Base-by-base conservation (phyloP, 495 filamentous ascomycete genomes). In the Neurospora discreta region DNA sequence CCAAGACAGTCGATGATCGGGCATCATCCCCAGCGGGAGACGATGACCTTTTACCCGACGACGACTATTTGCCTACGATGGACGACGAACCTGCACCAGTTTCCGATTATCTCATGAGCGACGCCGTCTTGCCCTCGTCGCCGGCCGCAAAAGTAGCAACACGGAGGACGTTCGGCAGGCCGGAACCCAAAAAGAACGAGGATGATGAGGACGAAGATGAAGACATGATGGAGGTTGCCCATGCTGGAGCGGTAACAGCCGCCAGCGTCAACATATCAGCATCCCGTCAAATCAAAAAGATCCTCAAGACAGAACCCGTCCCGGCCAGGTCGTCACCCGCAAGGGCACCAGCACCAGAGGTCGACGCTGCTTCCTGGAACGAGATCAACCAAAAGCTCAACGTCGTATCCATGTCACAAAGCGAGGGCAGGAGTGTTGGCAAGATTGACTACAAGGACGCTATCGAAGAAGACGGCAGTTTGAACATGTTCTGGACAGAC, bases 401-500 rank as follows among this genome's bases (percentile, higher is more conserved):
- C 75, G 89, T 98, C 33, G 84, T 96, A 44, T 91, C 88, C 79
- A 83, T 82, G 73, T 83, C 82, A 10, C 85, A 86, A n/a, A 74
- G 87, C 18, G 91, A 93, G 71, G 83, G 85, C 44, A 81, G 81
- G 33, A 83, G 78, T 11, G 86, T 92, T 78, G 94, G 94, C 10
- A 99, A 98, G 80, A 81, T 97, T 23, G 87, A 89, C 60, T 85
- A 92, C 23, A 87, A 90, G 73, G 90, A 95, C 78, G 93, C 92
- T 20, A 86, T 95, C 39, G 95, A 98, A 78, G 89, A 91, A 74
- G 94, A 99, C 78, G 95, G 96, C 30, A 95, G 91, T 75, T 83
- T 99, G 20, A 91, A 90, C 75, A 91, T 99, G 85, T 99, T 97
- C 82, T 99, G 95, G 95, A 89, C 93, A 15, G 95, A 99, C 78